Percentiles rank a stretch among this genome's conserved stretches.
Evolutionary conservation across 2,329 filamentous ascomycete genomes (phyloP).

Genomic region (Ascochyta rabiei): DNA sequence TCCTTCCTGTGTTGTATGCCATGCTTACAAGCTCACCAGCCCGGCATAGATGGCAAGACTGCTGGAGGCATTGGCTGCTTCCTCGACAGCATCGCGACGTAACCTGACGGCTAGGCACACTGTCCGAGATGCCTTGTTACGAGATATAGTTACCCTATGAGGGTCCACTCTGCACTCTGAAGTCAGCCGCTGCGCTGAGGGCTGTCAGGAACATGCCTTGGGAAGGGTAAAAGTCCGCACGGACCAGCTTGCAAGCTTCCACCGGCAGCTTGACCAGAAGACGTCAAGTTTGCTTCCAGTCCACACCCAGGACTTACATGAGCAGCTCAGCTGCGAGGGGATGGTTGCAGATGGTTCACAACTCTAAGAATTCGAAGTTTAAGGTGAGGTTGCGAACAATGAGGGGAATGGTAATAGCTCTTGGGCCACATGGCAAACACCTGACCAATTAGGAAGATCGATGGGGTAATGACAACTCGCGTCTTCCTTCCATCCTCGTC

Average conservation of each 20-base stretch:
- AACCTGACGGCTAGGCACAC: not conserved
- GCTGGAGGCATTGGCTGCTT: constrained; percentile 13
- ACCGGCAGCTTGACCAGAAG: not conserved
- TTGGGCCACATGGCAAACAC: constrained; percentile 15
- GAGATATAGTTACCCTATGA: not conserved
- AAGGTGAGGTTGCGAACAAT: constrained; percentile 9
- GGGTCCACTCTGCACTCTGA: not conserved
- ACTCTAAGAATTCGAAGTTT: not conserved
- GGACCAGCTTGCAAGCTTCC: not conserved
- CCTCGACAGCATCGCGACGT: constrained; percentile 3
- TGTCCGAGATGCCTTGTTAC: not conserved
- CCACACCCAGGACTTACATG: too few species aligned
- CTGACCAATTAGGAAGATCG: constrained; percentile 12
- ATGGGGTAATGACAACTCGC: constrained; percentile 19
- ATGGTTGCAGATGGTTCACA: not conserved
- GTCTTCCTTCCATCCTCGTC: constrained; percentile 5
- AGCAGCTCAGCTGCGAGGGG: not conserved
- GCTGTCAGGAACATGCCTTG: not conserved
- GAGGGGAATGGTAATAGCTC: constrained; percentile 13
- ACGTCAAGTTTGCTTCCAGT: not conserved
- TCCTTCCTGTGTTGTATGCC: not conserved
- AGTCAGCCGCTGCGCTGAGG: constrained; percentile 1
- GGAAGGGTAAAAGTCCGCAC: constrained; percentile 1
- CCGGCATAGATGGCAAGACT: constrained; percentile 9
- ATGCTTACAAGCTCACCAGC: not conserved